These are phyloP conservation scores for Monascus ruber DNA, from an alignment of 2,329 filamentous ascomycete genomes.

Conservation along the genomic window DNA sequence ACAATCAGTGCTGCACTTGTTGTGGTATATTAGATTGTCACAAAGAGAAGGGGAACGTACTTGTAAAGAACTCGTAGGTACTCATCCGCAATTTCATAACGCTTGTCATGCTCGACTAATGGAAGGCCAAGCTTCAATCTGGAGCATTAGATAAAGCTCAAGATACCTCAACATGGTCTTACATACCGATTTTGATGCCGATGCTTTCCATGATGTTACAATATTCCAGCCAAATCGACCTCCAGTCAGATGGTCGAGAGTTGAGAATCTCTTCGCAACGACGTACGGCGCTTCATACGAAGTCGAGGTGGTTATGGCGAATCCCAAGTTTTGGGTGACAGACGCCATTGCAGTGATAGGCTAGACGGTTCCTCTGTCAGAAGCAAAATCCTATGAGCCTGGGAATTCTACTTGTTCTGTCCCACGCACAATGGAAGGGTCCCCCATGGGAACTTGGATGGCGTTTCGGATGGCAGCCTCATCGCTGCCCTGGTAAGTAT, in stretches of 20 bases:
- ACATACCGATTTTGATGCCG: slow-evolving; percentile 52
- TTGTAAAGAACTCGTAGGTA: slow-evolving; percentile 53
- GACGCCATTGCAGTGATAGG: slow-evolving; percentile 56
- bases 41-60: slow-evolving; percentile 17
- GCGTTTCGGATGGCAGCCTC: slow-evolving; percentile 51
- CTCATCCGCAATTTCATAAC: slow-evolving; percentile 51
- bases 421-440: slow-evolving; percentile 45
- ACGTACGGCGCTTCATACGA: slow-evolving; percentile 53
- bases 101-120: slow-evolving; percentile 49
- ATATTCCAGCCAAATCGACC: slow-evolving; percentile 57
- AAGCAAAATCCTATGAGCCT: neutral
- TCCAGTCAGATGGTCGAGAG: slow-evolving; percentile 50
- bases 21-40: too few relatives aligned
- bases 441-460: slow-evolving; percentile 54
- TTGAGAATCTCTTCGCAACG: slow-evolving; percentile 51
- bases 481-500: slow-evolving; percentile 49
- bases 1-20: neutral
- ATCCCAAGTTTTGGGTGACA: slow-evolving; percentile 52
- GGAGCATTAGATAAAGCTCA: too few relatives aligned
- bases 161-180: slow-evolving; percentile 17
- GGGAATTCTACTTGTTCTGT: slow-evolving; percentile 12
- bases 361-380: slow-evolving; percentile 18
- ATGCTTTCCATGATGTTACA: slow-evolving; percentile 53
- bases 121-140: slow-evolving; percentile 18
- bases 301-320: slow-evolving; percentile 53